Evolutionary conservation across 2,329 filamentous ascomycete genomes (phyloP), one percentile per base, ranked within the genome.

Genomic region (Rasamsonia emersonii): DNA sequence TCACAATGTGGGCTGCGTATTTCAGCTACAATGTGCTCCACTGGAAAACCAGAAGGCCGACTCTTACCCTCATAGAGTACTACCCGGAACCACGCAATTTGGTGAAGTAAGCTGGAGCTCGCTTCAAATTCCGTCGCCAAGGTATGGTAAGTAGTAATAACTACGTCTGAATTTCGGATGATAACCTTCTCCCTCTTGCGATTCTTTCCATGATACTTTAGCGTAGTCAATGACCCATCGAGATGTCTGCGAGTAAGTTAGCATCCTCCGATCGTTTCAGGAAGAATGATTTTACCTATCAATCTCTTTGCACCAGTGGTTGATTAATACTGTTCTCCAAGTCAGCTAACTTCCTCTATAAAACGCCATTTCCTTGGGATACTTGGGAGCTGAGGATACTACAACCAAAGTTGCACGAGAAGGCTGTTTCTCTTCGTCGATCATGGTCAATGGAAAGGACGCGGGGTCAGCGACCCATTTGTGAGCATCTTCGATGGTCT

Each of bases 61-160:
- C 8, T n/a, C 39, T 31, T 52, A 65, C 64, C 67, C 57, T 68
- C 67, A 17, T 69, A 59, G 0, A 69, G 39, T 57, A 63, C 64
- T 64, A 70, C 1, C 42, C 40, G 3, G 65, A 46, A 7, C 51
- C 47, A 30, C 59, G 48, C 3, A 68, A 41, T 0, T 42, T 29
- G 19, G 44, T 46, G 2, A 32, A 38, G n/a, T n/a, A 24, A 26
- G 17, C 32, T 33, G 10, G 19, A 13, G 18, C 43, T 44, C 3
- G 35, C 39, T 0, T 31, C 29, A 20, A 41, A 45, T 19, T 70
- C 65, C 1, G 54, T 43, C 4, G 58, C 46, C 0, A 70, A 44
- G 0, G 65, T 71, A 19, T 62, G 58, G 37, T 70, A 71, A 0
- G 67, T 71, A 3, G 68, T 67, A 2, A 70, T 38, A 15, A 70